A percentile compares a stretch with the other conserved stretches of the same genome.
These are phyloP conservation scores for Balakata baccata DNA, from an alignment of 345 rosid species.

Conservation along the genomic window DNA sequence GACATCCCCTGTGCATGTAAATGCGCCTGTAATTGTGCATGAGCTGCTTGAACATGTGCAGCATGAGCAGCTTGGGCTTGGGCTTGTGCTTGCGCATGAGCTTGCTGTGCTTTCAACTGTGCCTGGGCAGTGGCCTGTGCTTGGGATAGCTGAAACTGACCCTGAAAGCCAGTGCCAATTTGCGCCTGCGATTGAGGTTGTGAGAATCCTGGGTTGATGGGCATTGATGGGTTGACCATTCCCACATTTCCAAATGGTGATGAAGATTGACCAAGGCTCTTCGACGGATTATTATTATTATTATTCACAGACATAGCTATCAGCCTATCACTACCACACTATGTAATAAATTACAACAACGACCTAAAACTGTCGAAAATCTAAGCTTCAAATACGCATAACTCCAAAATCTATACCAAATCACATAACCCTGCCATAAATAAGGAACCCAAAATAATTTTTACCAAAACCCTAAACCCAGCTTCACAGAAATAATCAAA, in stretches of 20 bases:
- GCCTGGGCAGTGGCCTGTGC: slow-evolving; percentile 64
- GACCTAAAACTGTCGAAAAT: neutral
- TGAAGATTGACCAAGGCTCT: slow-evolving; percentile 57
- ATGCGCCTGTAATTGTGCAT: slow-evolving; percentile 82
- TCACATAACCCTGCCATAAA: neutral
- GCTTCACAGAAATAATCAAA: neutral
- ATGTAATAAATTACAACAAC: neutral
- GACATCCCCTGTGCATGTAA: slow-evolving; percentile 65
- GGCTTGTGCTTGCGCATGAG: slow-evolving; percentile 35
- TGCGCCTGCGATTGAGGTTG: slow-evolving; percentile 53
- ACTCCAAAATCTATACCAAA: neutral
- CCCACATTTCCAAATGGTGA: slow-evolving; percentile 81
- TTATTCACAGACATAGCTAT: slow-evolving; percentile 48
- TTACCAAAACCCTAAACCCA: slow-evolving; percentile 15
- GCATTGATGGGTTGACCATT: slow-evolving; percentile 51
- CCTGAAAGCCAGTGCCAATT: slow-evolving; percentile 50
- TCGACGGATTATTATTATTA: slow-evolving; percentile 46
- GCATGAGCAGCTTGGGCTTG: slow-evolving; percentile 41
- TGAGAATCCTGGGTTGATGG: slow-evolving; percentile 52
- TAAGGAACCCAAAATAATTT: neutral
- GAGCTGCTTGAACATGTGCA: slow-evolving; percentile 55
- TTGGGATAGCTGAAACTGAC: slow-evolving; percentile 67
- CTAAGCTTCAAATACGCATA: slow-evolving; percentile 3
- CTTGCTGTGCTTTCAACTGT: slow-evolving; percentile 46
- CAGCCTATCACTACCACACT: neutral